Evolutionary conservation across 495 filamentous ascomycete species (phyloP), one percentile per base, ranked within the genome.

Genomic region (Neurospora sp.): DNA sequence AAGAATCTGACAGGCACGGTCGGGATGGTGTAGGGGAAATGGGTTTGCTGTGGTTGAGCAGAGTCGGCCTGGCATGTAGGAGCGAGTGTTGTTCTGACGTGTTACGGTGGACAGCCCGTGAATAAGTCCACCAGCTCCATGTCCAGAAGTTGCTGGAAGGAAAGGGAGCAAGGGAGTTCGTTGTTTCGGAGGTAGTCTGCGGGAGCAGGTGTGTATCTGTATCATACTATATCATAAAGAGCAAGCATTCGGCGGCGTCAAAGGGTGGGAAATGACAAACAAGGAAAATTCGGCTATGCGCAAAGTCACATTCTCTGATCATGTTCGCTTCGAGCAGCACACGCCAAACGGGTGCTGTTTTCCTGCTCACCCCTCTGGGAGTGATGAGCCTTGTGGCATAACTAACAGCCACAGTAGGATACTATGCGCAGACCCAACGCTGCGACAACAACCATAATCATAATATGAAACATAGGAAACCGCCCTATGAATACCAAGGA

Each of bases 1-100:
- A 65, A 65, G 27, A 76, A 71, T 77, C 48, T 72, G 35, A 73
- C 45, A 68, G 40, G 16, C 8, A 71, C 42, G 42, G 39, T n/a
- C 65, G 31, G 17, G 16, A 40, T 8, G 53, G 27, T 37, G 27
- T 37, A 14, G 6, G 3, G 12, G 53, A 3, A 65, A 27, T 35
- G 53, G 10, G 27, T 35, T 38, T 20, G 68, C 35, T 69, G 27
- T 69, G n/a, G 27, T 69, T 20, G 37, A 38, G 20, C 4, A n/a
- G 17, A 17, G 27, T 17, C 27, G 53, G 14, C 14, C 22, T 35
- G 27, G 14, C 53, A 65, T 65, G 3, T 4, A 65, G 53, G 53
- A 16, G 48, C 48, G 20, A 59, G 31, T 8, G 53, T 65, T 65
- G 27, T 16, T 37, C 53, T 35, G 27, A 14, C 2, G 27, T 31